phyloP scores from a whole-genome alignment of 2,329 filamentous ascomycete genomes.

The Cercospora sp. region DNA sequence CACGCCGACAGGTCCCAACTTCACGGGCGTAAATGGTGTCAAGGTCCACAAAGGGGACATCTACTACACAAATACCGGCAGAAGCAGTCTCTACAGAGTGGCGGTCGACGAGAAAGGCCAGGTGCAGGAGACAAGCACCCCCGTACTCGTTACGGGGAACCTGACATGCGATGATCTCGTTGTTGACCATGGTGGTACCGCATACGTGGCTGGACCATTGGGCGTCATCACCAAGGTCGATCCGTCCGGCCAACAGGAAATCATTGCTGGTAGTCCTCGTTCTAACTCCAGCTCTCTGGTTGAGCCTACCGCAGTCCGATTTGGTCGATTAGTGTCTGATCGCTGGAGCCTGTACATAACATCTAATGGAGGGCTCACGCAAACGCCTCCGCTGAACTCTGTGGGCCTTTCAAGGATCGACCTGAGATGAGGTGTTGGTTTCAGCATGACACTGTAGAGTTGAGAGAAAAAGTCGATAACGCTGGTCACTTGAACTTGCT shows the following conservation, averaged over 20 bases:
- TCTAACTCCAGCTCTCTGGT: slow-evolving; percentile 6
- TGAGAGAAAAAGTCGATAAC: not conserved
- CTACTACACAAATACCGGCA: slow-evolving; percentile 15
- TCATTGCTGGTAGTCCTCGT: not conserved
- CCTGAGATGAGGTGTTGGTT: not conserved
- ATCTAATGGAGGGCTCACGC: not conserved
- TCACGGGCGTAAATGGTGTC: slow-evolving; percentile 11
- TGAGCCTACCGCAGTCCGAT: slow-evolving; percentile 12
- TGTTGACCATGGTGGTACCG: not conserved
- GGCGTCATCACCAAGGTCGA: not conserved
- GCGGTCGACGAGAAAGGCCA: slow-evolving; percentile 2
- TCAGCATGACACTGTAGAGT: not conserved
- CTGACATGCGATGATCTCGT: slow-evolving; percentile 15
- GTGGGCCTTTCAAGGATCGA: slow-evolving; percentile 1
- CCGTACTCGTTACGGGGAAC: not conserved
- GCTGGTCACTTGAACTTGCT: not conserved
- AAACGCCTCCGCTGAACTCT: not conserved
- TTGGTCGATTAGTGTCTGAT: slow-evolving; percentile 12
- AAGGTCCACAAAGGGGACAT: slow-evolving; percentile 8
- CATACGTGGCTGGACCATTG: not conserved
- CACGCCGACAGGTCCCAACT: not conserved
- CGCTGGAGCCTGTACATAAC: slow-evolving; percentile 13
- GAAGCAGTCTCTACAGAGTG: slow-evolving; percentile 5
- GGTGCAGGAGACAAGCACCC: not conserved
- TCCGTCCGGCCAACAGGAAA: not conserved